Evolutionary conservation across 208 protist genomes (phyloP).

Genomic region (Leptomonas pyrrhocoris): DNA sequence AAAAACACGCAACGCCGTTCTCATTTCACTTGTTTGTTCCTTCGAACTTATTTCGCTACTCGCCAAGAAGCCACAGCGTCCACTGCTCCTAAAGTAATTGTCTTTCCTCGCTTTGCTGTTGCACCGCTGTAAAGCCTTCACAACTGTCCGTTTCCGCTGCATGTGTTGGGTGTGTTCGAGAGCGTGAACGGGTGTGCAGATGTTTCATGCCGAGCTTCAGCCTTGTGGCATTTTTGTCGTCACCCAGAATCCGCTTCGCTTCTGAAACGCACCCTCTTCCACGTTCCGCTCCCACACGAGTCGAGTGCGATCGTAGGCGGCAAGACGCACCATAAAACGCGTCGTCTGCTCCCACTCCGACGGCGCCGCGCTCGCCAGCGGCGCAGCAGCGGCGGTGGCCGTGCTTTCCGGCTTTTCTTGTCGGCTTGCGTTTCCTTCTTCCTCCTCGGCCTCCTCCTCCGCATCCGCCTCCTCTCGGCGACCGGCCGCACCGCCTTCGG

Average conservation of each 20-base stretch:
- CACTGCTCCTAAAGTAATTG: neutral
- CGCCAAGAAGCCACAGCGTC: too few relatives aligned
- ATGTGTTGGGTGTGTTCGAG: too few relatives aligned
- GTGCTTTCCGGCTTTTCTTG: neutral
- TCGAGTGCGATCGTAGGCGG: slow-evolving; percentile 55
- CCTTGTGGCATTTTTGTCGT: slow-evolving; percentile 59
- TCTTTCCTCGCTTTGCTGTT: neutral
- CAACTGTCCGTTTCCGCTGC: too few relatives aligned
- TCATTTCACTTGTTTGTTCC: neutral
- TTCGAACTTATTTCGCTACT: neutral
- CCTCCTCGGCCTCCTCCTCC: slow-evolving; percentile 23
- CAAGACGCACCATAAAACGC: slow-evolving; percentile 49
- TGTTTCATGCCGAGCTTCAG: neutral
- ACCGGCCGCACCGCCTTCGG: slow-evolving; percentile 11
- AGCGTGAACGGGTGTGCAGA: too few relatives aligned
- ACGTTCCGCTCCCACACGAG: slow-evolving; percentile 76
- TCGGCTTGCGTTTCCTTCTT: neutral
- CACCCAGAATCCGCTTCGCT: slow-evolving; percentile 73
- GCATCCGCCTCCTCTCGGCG: slow-evolving; percentile 36
- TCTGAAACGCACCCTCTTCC: slow-evolving; percentile 45
- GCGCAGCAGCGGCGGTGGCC: neutral
- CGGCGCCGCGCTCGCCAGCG: neutral
- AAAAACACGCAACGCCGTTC: neutral
- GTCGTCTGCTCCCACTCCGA: slow-evolving; percentile 57
- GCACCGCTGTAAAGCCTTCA: too few relatives aligned